These are phyloP conservation scores for Globisporangium camurandrum DNA, from an alignment of 352 stramenopile species.

Conservation along the genomic window DNA sequence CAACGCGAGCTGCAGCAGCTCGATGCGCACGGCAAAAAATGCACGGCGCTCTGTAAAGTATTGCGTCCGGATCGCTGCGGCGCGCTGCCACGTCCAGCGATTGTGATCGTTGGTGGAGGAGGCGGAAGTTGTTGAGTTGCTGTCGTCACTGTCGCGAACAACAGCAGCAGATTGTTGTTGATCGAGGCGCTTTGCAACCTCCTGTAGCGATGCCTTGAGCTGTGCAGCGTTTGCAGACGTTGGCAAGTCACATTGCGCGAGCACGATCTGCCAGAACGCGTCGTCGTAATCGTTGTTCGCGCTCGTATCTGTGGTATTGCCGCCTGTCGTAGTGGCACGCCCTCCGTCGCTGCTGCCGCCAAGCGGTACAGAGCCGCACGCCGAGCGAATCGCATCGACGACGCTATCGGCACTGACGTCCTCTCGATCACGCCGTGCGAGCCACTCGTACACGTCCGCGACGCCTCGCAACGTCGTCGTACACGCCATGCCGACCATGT, in stretches of 20 bases:
- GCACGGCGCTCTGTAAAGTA: conserved; percentile 34
- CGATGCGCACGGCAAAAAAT: conserved; percentile 51
- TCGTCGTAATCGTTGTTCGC: conserved; percentile 7
- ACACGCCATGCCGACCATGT: conserved; percentile 13
- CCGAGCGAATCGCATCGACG: conserved; percentile 35
- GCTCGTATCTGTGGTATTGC: neutral
- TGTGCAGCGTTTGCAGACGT: conserved; percentile 14
- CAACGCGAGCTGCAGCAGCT: conserved; percentile 35
- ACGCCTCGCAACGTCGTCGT: conserved; percentile 4
- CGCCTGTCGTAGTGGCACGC: conserved; percentile 1
- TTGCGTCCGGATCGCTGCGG: conserved; percentile 16
- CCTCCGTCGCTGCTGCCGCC: conserved; percentile 19
- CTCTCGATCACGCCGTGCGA: conserved; percentile 24
- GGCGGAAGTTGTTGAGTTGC: neutral
- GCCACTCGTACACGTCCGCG: conserved; percentile 26
- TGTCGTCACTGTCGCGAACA: too few relatives aligned
- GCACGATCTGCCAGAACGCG: conserved; percentile 22
- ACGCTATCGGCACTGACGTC: conserved; percentile 24
- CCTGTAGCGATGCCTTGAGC: conserved; percentile 19
- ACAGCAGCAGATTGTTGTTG: neutral
- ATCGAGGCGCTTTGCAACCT: conserved; percentile 5
- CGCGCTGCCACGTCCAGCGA: conserved; percentile 13
- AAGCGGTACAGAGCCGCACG: conserved; percentile 41
- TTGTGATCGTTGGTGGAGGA: conserved; percentile 2
- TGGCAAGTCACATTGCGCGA: conserved; percentile 25